Evolutionary conservation across 345 rosid species (phyloP), one percentile per base, ranked within the genome.

Genomic region (Corchorus olitorius): DNA sequence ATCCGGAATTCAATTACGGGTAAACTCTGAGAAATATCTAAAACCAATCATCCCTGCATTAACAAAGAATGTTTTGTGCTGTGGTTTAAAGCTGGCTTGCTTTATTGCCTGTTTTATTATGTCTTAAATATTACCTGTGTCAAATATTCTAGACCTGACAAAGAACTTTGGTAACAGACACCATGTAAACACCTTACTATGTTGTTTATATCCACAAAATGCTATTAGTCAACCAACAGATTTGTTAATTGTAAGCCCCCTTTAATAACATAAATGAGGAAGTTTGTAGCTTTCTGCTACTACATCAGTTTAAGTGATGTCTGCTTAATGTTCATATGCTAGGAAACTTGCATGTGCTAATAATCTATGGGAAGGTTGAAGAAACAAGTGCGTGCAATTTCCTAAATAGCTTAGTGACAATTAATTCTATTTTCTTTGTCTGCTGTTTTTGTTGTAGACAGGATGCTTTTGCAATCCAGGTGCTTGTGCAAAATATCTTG

Each of bases 401-500:
- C 37, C 45, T 48, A 19, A 48, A 49, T 73, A 6, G 63, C 48
- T 48, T 65, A 45, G 75, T 86, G 75, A 83, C 74, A 27, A 48
- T 48, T 48, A 75, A 49, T 49, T 74, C 20, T 22, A 67, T 17
- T 48, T 77, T 48, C n/a, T 69, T 16, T 45, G 71, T 63, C 70
- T 77, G 41, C 41, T 76, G 65, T 10, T 84, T 88, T 84, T 77
- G 82, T 78, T 87, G 73, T 89, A 96, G 99, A 93, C 99, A 84
- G 99, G 99, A 80, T 96, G 99, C 87, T 96, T 96, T 85, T 93
- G 99, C 91, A 96, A 95, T 85, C 99, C 99, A 17, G 99, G 99
- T 69, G 97, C 99, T 70, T 95, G 99, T 86, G 97, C 97, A 56
- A 95, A 95, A 83, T 90, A 90, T 85, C 97, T 95, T 79, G 86